Conservation (phyloP, 345 rosid species). For the Diplotaxis tenuifolia region DNA sequence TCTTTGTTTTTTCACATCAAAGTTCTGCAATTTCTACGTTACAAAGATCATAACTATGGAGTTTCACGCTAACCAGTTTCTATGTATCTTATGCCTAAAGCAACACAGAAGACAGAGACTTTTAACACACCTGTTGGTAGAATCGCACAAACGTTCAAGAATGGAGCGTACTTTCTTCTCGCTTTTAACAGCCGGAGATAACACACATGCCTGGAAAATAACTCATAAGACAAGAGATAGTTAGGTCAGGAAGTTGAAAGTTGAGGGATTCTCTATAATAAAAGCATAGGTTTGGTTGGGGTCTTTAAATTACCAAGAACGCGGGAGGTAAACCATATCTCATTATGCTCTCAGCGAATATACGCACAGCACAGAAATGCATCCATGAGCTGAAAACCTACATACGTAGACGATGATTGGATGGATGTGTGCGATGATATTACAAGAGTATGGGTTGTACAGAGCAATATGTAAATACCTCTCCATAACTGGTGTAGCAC, state of each 20-base stretch:
- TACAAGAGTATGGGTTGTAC: neutral
- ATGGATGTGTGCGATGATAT: neutral
- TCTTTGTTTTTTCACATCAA: neutral
- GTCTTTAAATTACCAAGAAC: slow-evolving; percentile 67
- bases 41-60: slow-evolving; percentile 11
- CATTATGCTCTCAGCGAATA: slow-evolving; percentile 91
- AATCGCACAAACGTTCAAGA: slow-evolving; percentile 72
- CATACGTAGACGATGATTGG: slow-evolving; percentile 23
- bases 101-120: neutral
- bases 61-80: neutral
- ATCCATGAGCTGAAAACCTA: slow-evolving; percentile 99
- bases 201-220: slow-evolving; percentile 74
- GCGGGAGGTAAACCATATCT: slow-evolving; percentile 98
- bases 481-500: slow-evolving; percentile 97
- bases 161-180: slow-evolving; percentile 95
- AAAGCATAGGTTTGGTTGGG: slow-evolving; percentile 15
- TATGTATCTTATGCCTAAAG: neutral
- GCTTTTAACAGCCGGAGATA: slow-evolving; percentile 72
- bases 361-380: slow-evolving; percentile 97
- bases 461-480: slow-evolving; percentile 46
- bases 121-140: slow-evolving; percentile 68
- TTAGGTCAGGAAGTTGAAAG: neutral
- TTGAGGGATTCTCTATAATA: neutral
- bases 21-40: neutral
- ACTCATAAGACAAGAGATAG: slow-evolving; percentile 23